Conservation (phyloP, 805 yeast species). For the Saturnispora halmiae region DNA sequence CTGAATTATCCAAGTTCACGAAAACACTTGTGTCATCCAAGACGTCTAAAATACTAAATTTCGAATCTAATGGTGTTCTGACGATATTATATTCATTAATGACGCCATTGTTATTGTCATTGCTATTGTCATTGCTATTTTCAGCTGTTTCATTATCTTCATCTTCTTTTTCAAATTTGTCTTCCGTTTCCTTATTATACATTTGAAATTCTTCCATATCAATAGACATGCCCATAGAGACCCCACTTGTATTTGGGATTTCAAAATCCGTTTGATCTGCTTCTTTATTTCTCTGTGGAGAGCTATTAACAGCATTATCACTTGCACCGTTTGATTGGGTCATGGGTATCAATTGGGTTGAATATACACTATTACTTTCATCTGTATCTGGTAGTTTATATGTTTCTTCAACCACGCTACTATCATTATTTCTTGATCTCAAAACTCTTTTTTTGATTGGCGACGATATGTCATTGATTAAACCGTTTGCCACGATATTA, state of each 20-base stretch:
- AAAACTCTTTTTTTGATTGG: neutral
- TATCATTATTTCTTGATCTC: neutral
- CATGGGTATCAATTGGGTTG: slow-evolving; percentile 1
- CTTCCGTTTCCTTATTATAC: no score
- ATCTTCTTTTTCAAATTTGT: no score
- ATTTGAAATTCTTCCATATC: no score
- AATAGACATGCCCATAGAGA: neutral
- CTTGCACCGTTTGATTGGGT: neutral
- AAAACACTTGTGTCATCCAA: slow-evolving; percentile 2
- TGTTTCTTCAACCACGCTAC: neutral
- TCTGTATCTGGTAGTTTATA: slow-evolving; percentile 2
- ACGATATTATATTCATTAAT: no score
- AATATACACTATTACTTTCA: neutral
- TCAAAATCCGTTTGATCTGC: slow-evolving; percentile 9
- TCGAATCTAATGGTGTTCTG: neutral
- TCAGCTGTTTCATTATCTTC: no score
- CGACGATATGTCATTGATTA: neutral
- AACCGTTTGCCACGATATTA: slow-evolving; percentile 4
- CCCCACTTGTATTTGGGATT: slow-evolving; percentile 15
- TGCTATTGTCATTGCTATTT: no score
- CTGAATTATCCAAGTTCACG: neutral
- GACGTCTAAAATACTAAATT: neutral
- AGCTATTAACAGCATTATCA: neutral
- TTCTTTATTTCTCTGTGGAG: slow-evolving; percentile 1
- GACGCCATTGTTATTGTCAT: no score